A percentile compares a stretch with the other conserved stretches of the same genome.
phyloP scores from a whole-genome alignment of 2,329 filamentous ascomycete species.

The Cladophialophora exuberans region DNA sequence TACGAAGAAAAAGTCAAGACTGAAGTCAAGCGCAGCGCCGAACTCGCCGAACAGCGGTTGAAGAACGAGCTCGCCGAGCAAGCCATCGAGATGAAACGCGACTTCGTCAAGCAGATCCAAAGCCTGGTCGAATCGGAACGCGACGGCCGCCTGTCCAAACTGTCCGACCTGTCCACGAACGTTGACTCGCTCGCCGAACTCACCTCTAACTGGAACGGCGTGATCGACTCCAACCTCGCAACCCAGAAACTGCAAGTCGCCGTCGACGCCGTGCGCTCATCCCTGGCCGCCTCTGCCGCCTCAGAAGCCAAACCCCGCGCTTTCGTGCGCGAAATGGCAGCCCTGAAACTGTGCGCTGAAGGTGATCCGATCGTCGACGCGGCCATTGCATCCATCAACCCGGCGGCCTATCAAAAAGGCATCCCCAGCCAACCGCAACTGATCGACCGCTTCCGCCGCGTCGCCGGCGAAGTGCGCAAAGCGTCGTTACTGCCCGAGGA shows the following conservation, averaged over 20 bases:
- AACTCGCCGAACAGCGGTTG: conserved; percentile 79
- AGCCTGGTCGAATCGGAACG: conserved; percentile 86
- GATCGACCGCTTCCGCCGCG: conserved; percentile 92
- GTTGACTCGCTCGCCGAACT: conserved; percentile 85
- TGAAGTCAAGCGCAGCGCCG: conserved; percentile 76
- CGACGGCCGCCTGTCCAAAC: conserved; percentile 80
- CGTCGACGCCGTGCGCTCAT: conserved; percentile 86
- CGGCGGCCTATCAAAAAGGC: conserved; percentile 87
- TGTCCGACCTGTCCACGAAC: conserved; percentile 75
- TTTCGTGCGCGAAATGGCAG: conserved; percentile 90
- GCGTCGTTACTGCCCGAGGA: conserved; percentile 89
- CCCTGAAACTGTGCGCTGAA: conserved; percentile 86
- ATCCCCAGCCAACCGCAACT: conserved; percentile 82
- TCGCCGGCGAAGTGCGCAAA: conserved; percentile 90
- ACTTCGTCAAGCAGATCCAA: conserved; percentile 78
- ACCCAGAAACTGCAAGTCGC: conserved; percentile 97
- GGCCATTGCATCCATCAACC: conserved; percentile 95
- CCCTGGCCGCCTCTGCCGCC: conserved; percentile 72
- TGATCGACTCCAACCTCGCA: conserved; percentile 86
- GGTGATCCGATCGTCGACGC: conserved; percentile 87
- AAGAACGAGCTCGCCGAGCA: conserved; percentile 89
- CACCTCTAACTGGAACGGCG: conserved; percentile 84
- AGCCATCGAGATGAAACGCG: conserved; percentile 82
- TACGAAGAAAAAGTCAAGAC: conserved; percentile 81
- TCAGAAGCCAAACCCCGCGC: conserved; percentile 62